Conservation (phyloP, 2,329 filamentous ascomycete species). For the Epichloe coenophiala region DNA sequence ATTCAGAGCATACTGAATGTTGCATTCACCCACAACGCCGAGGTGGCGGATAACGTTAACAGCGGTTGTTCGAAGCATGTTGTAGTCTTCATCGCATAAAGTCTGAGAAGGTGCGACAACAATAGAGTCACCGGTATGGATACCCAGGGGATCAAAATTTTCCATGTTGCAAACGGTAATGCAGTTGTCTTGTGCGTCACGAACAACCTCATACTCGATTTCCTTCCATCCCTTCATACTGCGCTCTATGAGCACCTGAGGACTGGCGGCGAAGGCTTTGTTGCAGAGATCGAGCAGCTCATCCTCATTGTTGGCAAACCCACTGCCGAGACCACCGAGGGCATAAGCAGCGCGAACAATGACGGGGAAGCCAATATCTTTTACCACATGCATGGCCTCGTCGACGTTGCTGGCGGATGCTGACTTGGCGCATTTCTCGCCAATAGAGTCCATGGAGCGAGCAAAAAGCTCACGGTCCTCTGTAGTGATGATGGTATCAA, state of each 20-base stretch:
- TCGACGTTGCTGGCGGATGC: slow-evolving; percentile 81
- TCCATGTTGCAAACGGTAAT: slow-evolving; percentile 99
- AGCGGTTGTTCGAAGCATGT: slow-evolving; percentile 94
- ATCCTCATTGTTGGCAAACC: slow-evolving; percentile 79
- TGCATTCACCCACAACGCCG: slow-evolving; percentile 95
- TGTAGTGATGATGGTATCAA: slow-evolving; percentile 96
- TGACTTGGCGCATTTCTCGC: slow-evolving; percentile 95
- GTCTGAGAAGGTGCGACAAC: slow-evolving; percentile 97
- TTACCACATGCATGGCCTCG: slow-evolving; percentile 77
- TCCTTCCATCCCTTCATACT: slow-evolving; percentile 99
- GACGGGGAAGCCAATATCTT: slow-evolving; percentile 88
- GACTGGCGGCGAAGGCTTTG: slow-evolving; percentile 88
- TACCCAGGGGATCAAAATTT: slow-evolving; percentile 96
- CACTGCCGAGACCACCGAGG: slow-evolving; percentile 85
- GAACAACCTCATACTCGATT: slow-evolving; percentile 96
- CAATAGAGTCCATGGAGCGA: slow-evolving; percentile 95
- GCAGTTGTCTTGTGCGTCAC: slow-evolving; percentile 91
- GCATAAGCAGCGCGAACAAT: slow-evolving; percentile 96
- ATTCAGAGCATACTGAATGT: slow-evolving; percentile 96
- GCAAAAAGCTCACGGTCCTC: slow-evolving; percentile 97
- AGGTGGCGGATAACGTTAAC: slow-evolving; percentile 96
- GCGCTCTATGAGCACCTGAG: slow-evolving; percentile 90
- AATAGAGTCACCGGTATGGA: slow-evolving; percentile 96
- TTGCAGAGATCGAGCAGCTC: slow-evolving; percentile 80
- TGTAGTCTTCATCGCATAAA: slow-evolving; percentile 93